phyloP scores from a whole-genome alignment of 352 stramenopile genomes.

The Globisporangium middletonii region DNA sequence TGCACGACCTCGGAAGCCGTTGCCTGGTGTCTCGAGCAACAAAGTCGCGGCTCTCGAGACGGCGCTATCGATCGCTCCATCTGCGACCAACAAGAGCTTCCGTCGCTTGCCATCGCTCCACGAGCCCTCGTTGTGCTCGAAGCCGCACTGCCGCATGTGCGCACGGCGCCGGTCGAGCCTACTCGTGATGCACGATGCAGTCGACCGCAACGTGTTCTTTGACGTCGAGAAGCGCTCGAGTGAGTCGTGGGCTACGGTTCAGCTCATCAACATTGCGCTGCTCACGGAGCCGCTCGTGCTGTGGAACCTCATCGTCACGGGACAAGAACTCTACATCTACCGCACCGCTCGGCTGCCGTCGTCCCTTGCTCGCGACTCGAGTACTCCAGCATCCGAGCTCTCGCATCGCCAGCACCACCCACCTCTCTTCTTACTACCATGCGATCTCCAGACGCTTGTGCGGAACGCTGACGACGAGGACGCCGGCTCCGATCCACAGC shows the following conservation, averaged over 20 bases:
- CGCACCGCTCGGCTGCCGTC: too few relatives aligned
- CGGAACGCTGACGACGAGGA: background rate
- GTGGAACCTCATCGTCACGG: background rate
- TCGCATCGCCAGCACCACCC: background rate
- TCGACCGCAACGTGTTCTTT: slow-evolving; percentile 1
- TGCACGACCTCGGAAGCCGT: background rate
- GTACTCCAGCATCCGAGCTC: background rate
- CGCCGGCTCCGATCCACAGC: background rate
- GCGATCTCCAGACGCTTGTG: background rate
- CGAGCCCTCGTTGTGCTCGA: background rate
- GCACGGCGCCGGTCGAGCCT: background rate
- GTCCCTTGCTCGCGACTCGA: background rate
- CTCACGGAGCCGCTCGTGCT: slow-evolving; percentile 8
- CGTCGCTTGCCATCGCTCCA: background rate
- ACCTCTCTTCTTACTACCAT: background rate
- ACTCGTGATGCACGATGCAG: background rate
- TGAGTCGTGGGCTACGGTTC: slow-evolving; percentile 4
- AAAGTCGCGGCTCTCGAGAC: background rate
- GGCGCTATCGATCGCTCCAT: background rate
- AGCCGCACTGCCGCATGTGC: background rate
- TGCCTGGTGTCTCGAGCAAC: background rate
- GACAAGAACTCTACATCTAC: slow-evolving; percentile 8
- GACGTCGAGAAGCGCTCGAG: slow-evolving; percentile 1
- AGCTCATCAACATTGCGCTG: slow-evolving; percentile 11
- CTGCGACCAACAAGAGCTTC: background rate